Conservation (phyloP, 805 yeast species). For the Metschnikowia reukaufii region DNA sequence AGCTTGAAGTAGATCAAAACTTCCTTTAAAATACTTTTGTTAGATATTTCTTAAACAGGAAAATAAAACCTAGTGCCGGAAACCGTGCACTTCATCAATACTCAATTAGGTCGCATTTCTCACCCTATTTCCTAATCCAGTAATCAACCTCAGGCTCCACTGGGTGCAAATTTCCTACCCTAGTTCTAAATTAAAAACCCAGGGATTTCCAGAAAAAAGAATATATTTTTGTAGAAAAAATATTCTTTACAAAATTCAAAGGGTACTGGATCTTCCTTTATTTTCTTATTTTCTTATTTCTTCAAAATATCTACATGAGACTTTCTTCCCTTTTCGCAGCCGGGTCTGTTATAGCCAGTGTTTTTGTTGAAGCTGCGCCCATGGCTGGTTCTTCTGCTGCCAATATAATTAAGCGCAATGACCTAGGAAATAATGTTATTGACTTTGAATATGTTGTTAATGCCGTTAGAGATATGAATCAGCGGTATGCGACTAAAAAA, state of each 20-base stretch:
- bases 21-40: too few species aligned
- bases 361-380: constrained; percentile 27
- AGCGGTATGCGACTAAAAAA: constrained; percentile 12
- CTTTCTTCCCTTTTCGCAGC: constrained; percentile 20
- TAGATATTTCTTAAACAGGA: constrained; percentile 1
- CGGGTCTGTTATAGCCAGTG: constrained; percentile 19
- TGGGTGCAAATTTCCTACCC: constrained; percentile 16
- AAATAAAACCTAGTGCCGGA: not conserved
- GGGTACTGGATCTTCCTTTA: not conserved
- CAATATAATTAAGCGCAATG: constrained; percentile 16
- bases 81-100: not conserved
- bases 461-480: constrained; percentile 15
- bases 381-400: constrained; percentile 14
- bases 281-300: not conserved
- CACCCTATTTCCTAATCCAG: constrained; percentile 14
- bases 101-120: constrained; percentile 8
- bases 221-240: too few species aligned
- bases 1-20: too few species aligned
- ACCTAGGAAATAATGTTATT: constrained; percentile 14
- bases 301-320: too few species aligned
- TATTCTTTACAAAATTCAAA: not conserved
- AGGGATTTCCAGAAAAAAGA: constrained; percentile 2
- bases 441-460: constrained; percentile 19
- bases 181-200: constrained; percentile 5
- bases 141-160: constrained; percentile 7